Base-by-base conservation (phyloP, 129 eudicot species). In the Artemisia tridentata region DNA sequence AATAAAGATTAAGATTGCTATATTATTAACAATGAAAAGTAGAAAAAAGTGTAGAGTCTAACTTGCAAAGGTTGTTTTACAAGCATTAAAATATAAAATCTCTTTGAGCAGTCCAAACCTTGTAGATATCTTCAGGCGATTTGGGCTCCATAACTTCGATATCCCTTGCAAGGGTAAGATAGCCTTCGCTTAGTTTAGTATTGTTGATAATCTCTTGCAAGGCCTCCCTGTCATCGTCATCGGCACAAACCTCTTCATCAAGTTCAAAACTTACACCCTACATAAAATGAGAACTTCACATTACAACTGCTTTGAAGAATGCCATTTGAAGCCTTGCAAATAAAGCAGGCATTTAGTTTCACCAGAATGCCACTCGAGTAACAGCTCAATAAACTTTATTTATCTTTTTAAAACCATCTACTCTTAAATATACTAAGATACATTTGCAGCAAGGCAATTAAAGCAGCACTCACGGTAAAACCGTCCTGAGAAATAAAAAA, bases 91-190 rank as follows among this genome's bases (percentile, higher is more conserved):
- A 56, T 18, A 72, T 20, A 6, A 50, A 7, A 20, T n/a, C 47
- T 2, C 27, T 50, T 14, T 51, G 0, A 17, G 3, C 11, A 5
- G 66, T 56, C 12, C 72, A 69, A 72, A 90, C 97, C 99, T 95
- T 95, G 38, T 95, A 95, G 7, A 95, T 90, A 79, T 95, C 99
- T 73, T 95, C 99, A 6, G 99, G 99, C 70, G 97, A 87, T 64
- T 95, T 95, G 72, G 99, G 90, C 79, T 90, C 99, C 99, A 90
- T 95, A 68, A 95, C 99, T 83, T 95, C 99, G 52, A 95, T 90
- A 82, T 95, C 99, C 65, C 97, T 93, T 64, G 99, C 99, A 86
- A 95, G 99, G 23, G 96, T 86, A 63, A 95, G 92, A 82, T 78
- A 95, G 62, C 99, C 99, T 84, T 90, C 99, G 80, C 88, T 90